Conservation (phyloP, 352 stramenopile genomes). For the Globisporangium spiculum region DNA sequence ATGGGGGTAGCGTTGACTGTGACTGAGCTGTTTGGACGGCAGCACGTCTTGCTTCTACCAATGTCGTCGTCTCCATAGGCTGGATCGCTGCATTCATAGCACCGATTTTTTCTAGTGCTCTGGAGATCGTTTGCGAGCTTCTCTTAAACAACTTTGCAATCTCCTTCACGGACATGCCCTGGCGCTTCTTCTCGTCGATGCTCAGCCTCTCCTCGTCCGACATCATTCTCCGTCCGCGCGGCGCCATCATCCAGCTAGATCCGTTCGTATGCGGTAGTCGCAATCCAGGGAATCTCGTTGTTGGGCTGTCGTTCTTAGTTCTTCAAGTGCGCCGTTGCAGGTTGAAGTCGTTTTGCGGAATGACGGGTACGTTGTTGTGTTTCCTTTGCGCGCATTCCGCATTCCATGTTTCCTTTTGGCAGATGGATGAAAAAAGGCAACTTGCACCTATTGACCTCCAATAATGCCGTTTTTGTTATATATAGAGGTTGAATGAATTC, state of each 20-base stretch:
- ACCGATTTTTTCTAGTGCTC: constrained; percentile 24
- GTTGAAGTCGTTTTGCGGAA: constrained; percentile 5
- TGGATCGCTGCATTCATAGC: background rate
- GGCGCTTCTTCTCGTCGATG: constrained; percentile 38
- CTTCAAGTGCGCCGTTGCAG: background rate
- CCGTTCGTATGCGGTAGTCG: constrained; percentile 8
- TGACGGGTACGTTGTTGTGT: background rate
- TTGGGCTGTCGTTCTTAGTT: background rate
- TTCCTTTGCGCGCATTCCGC: constrained; percentile 9
- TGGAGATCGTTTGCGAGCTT: constrained; percentile 41
- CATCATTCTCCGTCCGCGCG: constrained; percentile 32
- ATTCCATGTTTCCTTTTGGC: constrained; percentile 12
- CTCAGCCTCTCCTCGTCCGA: constrained; percentile 31
- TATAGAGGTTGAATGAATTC: too few relatives aligned
- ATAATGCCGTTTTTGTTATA: background rate
- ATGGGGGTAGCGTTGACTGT: background rate
- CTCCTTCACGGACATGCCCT: constrained; percentile 31
- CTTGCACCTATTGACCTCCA: background rate
- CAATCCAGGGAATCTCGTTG: background rate
- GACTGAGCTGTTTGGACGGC: background rate
- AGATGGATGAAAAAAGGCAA: constrained; percentile 7
- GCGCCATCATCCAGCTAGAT: constrained; percentile 32
- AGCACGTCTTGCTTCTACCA: background rate
- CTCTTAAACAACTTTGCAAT: constrained; percentile 35
- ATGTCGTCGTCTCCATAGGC: background rate